These are phyloP conservation scores for Camelina hispida DNA, from an alignment of 345 rosid genomes.

Conservation along the genomic window DNA sequence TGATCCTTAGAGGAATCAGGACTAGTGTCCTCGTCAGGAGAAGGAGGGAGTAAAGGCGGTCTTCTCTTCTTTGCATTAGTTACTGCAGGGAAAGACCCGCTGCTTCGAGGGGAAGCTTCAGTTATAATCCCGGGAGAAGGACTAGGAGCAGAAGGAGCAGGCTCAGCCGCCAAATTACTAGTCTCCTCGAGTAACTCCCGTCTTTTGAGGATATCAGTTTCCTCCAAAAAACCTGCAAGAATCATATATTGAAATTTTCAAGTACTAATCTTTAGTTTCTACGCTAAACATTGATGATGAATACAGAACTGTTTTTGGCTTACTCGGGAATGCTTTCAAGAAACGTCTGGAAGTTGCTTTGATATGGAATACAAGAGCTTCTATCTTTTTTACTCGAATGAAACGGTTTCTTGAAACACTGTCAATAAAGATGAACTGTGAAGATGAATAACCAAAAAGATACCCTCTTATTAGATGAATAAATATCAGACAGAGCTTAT, in stretches of 20 bases:
- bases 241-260: neutral
- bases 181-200: slow-evolving; percentile 67
- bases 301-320: slow-evolving; percentile 1
- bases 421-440: slow-evolving; percentile 25
- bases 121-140: slow-evolving; percentile 49
- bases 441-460: neutral
- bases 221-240: slow-evolving; percentile 38
- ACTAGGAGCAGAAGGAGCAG: slow-evolving; percentile 46
- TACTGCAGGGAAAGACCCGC: slow-evolving; percentile 89
- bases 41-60: slow-evolving; percentile 36
- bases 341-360: slow-evolving; percentile 50
- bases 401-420: slow-evolving; percentile 60
- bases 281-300: neutral
- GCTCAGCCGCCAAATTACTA: slow-evolving; percentile 64
- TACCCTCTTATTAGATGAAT: neutral
- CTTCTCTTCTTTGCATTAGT: slow-evolving; percentile 50
- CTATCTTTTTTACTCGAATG: slow-evolving; percentile 49
- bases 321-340: slow-evolving; percentile 48
- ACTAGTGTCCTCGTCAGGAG: slow-evolving; percentile 35
- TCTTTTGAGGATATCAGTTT: slow-evolving; percentile 48
- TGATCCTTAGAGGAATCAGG: slow-evolving; percentile 18
- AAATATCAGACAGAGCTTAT: slow-evolving; percentile 44
- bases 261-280: slow-evolving; percentile 15
- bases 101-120: slow-evolving; percentile 63
- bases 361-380: slow-evolving; percentile 46